Conservation (phyloP, 2,329 filamentous ascomycete species). For the Exophiala alcalophila region DNA sequence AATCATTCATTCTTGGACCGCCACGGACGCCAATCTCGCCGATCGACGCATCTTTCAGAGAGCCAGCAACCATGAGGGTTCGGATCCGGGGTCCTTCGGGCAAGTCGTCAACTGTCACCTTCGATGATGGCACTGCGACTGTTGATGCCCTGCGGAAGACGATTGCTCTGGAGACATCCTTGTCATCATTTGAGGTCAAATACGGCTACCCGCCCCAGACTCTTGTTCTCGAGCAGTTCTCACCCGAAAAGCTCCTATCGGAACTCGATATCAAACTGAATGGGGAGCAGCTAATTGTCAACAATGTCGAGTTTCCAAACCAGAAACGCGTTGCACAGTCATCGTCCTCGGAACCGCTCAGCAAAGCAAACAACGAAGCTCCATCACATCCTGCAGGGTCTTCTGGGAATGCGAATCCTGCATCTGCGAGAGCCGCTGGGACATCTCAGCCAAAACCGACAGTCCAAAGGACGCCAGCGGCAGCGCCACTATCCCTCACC, state of each 20-base stretch:
- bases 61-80: conserved; percentile 59
- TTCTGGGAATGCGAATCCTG: conserved; percentile 3
- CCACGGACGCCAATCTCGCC: no score
- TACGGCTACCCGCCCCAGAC: conserved; percentile 77
- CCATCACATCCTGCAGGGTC: conserved; percentile 13
- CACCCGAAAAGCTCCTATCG: conserved; percentile 49
- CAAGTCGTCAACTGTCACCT: conserved; percentile 61
- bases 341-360: neutral
- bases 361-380: neutral
- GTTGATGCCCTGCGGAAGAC: conserved; percentile 41
- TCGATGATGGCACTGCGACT: conserved; percentile 64
- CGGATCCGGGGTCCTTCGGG: conserved; percentile 73
- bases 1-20: no score
- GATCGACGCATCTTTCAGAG: neutral
- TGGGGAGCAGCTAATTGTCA: conserved; percentile 67
- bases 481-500: conserved; percentile 37
- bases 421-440: conserved; percentile 4
- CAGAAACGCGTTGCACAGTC: conserved; percentile 3
- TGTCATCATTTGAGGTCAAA: conserved; percentile 71
- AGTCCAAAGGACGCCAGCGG: conserved; percentile 13
- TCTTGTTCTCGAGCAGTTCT: conserved; percentile 58
- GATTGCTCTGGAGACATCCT: conserved; percentile 59
- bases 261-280: conserved; percentile 62
- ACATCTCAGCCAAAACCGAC: conserved; percentile 4
- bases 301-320: conserved; percentile 43